Percentiles rank a stretch among this genome's conserved stretches.
Conservation (phyloP, 2,329 filamentous ascomycete species). For the Fusarium continuum region DNA sequence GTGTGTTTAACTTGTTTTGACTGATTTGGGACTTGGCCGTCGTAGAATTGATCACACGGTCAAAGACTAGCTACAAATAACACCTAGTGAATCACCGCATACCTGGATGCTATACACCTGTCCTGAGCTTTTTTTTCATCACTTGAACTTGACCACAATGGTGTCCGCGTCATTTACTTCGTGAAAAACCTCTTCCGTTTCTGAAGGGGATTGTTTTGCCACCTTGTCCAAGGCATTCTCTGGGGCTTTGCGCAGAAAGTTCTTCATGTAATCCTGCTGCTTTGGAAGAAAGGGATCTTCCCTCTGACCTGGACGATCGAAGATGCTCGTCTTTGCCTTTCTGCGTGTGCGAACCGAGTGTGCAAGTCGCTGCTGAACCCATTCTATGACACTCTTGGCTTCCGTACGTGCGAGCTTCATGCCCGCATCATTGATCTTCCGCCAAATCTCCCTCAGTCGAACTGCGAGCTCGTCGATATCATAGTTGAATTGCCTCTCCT, state of each 20-base stretch:
- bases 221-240: neutral
- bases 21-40: constrained; percentile 39
- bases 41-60: constrained; percentile 41
- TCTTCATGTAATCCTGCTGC: constrained; percentile 62
- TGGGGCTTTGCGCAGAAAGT: constrained; percentile 51
- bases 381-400: constrained; percentile 78
- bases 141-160: constrained; percentile 36
- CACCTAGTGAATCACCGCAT: constrained; percentile 1
- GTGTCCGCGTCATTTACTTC: constrained; percentile 19
- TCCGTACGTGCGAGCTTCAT: constrained; percentile 77
- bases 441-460: constrained; percentile 65
- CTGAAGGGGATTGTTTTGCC: constrained; percentile 1
- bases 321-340: constrained; percentile 62
- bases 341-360: constrained; percentile 74
- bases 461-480: constrained; percentile 73
- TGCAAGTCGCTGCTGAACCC: constrained; percentile 76
- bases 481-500: constrained; percentile 68
- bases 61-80: constrained; percentile 25
- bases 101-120: neutral
- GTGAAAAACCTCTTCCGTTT: neutral
- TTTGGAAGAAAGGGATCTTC: constrained; percentile 53
- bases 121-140: neutral
- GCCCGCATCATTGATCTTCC: constrained; percentile 76
- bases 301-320: constrained; percentile 50
- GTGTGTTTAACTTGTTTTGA: constrained; percentile 38